phyloP scores from a whole-genome alignment of 164 flowering plant genomes.

The Litsea cubeba region DNA sequence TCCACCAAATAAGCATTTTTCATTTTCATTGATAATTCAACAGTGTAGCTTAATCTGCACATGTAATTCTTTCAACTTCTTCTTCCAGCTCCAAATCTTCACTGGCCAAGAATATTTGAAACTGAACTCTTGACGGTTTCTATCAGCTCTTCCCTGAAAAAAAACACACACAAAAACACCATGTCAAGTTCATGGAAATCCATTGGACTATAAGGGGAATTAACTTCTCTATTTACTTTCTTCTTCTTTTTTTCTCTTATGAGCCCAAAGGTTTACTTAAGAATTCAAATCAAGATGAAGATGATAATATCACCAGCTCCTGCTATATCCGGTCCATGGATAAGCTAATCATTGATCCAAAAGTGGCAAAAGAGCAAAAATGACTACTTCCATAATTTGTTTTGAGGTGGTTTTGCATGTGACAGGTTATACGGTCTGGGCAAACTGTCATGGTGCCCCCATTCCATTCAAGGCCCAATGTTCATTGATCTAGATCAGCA shows the following conservation, averaged over 20 bases:
- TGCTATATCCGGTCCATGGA: too few relatives aligned
- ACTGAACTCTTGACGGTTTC: constrained; percentile 44
- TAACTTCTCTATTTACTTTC: too few relatives aligned
- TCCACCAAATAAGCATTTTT: too few relatives aligned
- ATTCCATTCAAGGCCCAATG: neutral
- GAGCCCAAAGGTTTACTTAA: too few relatives aligned
- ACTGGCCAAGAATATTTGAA: constrained; percentile 66
- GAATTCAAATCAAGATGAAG: too few relatives aligned
- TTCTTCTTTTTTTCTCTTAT: too few relatives aligned
- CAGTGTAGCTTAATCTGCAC: neutral
- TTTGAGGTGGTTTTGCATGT: neutral
- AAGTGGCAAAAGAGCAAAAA: neutral
- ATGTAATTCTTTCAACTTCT: too few relatives aligned
- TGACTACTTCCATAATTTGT: neutral
- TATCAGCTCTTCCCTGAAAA: constrained; percentile 65
- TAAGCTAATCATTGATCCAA: neutral
- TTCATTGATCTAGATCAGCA: neutral
- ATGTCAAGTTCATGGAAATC: neutral
- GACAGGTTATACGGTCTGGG: neutral
- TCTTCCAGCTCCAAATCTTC: constrained; percentile 9
- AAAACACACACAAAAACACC: neutral
- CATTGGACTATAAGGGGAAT: too few relatives aligned
- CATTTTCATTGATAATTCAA: too few relatives aligned
- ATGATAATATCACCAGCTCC: too few relatives aligned
- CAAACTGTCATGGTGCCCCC: neutral